These are phyloP conservation scores for Protomyces pachydermus DNA, from an alignment of 1,139 yeast species.

Conservation along the genomic window DNA sequence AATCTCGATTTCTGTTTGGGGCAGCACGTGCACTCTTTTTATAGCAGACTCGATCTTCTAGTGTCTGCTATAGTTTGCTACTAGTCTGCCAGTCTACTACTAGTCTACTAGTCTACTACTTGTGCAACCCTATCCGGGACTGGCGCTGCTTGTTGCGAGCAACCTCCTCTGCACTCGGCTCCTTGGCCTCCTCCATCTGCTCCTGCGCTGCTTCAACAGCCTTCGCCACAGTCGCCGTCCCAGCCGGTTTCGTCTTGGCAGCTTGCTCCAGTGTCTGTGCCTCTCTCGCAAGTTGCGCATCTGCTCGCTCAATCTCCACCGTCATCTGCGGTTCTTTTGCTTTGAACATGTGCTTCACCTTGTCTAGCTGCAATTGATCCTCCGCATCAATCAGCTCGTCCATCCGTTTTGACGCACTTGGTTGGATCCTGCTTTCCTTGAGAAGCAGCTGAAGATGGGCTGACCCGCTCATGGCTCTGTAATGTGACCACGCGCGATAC, in stretches of 20 bases:
- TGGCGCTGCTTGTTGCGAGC: background rate
- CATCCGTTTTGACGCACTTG: conserved; percentile 1
- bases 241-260: background rate
- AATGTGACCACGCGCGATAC: conserved; percentile 66
- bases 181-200: background rate
- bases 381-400: conserved; percentile 5
- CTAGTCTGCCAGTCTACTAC: too few relatives aligned
- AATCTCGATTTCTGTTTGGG: too few relatives aligned
- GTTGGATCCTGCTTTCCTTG: conserved; percentile 1
- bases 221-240: background rate
- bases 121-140: conserved; percentile 18
- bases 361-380: background rate
- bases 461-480: conserved; percentile 44
- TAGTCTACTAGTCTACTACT: background rate
- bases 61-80: too few relatives aligned
- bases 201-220: background rate
- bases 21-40: too few relatives aligned
- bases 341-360: background rate
- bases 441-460: conserved; percentile 10
- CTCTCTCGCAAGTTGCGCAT: conserved; percentile 6
- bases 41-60: too few relatives aligned
- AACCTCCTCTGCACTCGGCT: background rate
- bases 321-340: conserved; percentile 9
- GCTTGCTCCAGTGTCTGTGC: background rate
- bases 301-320: conserved; percentile 20